Base-by-base conservation (phyloP, 2,329 filamentous ascomycete species). In the Cladobotryum mycophilum region DNA sequence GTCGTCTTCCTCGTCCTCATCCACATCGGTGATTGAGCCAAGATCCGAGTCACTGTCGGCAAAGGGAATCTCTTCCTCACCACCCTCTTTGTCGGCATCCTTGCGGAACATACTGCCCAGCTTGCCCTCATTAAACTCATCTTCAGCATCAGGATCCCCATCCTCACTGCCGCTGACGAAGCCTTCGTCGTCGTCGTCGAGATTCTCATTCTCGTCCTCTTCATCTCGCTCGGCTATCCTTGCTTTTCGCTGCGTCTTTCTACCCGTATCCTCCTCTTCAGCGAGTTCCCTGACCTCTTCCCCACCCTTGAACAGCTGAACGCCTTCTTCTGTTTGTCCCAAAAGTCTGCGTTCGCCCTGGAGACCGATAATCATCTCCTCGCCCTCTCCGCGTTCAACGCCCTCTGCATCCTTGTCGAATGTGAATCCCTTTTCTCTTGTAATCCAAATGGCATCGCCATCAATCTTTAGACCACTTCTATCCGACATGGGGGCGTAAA, bases 401-500 rank as follows among this genome's bases (percentile, higher is more conserved):
- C 82, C 79, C 11, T 88, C 83, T 2, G 69, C 77, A 30, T 82
- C 79, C 56, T 76, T 78, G 65, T 85, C 76, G 57, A 99, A 96
- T 4, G 81, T 95, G 60, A 86, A 86, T 0, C 82, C 82, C 59
- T 84, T 85, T 47, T 85, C 81, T 51, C 80, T 73, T 9, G 82
- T 85, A 53, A 85, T 96, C 73, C 95, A 99, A 36, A 99, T 91
- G 7, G 92, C 91, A 69, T 99, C 93, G 54, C 95, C 95, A 59
- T 99, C 93, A 47, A 99, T 92, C 64, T 97, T 84, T 12, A 99
- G 81, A 61, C 93, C 93, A 57, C 91, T 95, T 34, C 96, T 90
- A 69, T 99, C 93, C 22, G 91, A 96, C 92, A 99, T 97, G 34
- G 93, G 95, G 3, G 93, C 95, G 68, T 96, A 95, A 5, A 99